Conservation (phyloP, 495 filamentous ascomycete species). For the Amorphotheca resinae region DNA sequence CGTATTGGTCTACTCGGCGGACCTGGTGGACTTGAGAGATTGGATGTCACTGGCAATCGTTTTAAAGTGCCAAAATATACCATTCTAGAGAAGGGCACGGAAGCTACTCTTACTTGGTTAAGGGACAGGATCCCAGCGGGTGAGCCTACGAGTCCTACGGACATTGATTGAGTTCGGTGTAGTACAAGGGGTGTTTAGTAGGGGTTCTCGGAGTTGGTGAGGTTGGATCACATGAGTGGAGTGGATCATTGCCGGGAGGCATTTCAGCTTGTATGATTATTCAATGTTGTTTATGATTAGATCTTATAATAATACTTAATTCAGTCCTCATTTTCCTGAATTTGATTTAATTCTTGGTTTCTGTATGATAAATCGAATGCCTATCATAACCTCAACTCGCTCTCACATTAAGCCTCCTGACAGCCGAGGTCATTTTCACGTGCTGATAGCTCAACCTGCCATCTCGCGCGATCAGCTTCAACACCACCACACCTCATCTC, state of each 20-base stretch:
- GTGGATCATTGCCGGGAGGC: constrained; percentile 2
- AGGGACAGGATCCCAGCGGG: constrained; percentile 62
- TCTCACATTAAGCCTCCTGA: background rate
- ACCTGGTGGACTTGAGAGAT: constrained; percentile 35
- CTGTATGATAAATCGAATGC: too few relatives aligned
- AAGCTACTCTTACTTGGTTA: constrained; percentile 73
- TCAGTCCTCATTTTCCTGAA: background rate
- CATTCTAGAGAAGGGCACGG: constrained; percentile 76
- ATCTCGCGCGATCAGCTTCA: background rate
- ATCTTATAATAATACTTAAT: constrained; percentile 2
- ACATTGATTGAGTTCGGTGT: constrained; percentile 10
- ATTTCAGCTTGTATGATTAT: constrained; percentile 13
- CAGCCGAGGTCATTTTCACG: constrained; percentile 12
- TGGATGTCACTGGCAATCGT: constrained; percentile 62
- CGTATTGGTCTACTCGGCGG: constrained; percentile 62
- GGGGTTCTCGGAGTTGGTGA: background rate
- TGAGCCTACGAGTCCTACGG: constrained; percentile 6
- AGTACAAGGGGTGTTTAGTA: background rate
- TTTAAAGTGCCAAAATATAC: constrained; percentile 83
- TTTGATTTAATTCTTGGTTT: background rate
- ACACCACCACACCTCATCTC: constrained; percentile 2
- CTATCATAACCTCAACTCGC: too few relatives aligned
- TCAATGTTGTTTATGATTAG: background rate
- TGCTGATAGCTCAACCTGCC: constrained; percentile 5
- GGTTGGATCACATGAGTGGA: background rate